Evolutionary conservation across 2,329 filamentous ascomycete species (phyloP).

Genomic region (Colletotrichum euphorbiae): DNA sequence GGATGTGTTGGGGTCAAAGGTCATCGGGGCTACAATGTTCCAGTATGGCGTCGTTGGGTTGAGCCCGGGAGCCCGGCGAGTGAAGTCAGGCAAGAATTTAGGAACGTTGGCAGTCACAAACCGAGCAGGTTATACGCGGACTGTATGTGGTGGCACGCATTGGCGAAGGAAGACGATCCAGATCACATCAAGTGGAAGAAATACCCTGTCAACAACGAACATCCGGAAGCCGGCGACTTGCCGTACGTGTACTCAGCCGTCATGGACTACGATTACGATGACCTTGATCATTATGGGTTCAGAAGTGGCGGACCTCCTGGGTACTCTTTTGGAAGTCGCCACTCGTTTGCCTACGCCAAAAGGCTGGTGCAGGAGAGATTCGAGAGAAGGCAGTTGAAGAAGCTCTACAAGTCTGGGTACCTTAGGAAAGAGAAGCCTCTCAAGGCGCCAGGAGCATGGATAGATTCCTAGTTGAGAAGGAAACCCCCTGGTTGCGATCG

Average conservation of each 20-base stretch:
- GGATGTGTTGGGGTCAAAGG: not conserved
- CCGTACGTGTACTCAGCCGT: not conserved
- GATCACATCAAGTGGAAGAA: not conserved
- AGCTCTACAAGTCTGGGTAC: not conserved
- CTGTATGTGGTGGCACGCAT: no score
- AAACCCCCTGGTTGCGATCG: no score
- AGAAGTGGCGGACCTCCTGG: no score
- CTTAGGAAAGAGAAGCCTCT: not conserved
- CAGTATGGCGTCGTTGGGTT: not conserved
- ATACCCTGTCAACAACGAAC: fast-evolving
- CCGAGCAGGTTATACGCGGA: no score
- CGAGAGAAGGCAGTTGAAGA: not conserved
- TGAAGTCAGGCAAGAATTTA: slow-evolving; percentile 3
- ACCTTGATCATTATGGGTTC: not conserved
- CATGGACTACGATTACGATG: not conserved
- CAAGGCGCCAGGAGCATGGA: not conserved
- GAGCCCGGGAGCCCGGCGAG: not conserved
- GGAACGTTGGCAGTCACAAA: not conserved
- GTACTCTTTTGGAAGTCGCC: not conserved
- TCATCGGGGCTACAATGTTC: not conserved
- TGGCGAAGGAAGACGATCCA: no score
- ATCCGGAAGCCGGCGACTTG: not conserved
- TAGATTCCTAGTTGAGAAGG: not conserved
- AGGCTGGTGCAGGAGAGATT: not conserved
- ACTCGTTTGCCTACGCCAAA: not conserved